These are phyloP conservation scores for Fusarium oligoseptatum DNA, from an alignment of 2,329 filamentous ascomycete species.

Conservation along the genomic window DNA sequence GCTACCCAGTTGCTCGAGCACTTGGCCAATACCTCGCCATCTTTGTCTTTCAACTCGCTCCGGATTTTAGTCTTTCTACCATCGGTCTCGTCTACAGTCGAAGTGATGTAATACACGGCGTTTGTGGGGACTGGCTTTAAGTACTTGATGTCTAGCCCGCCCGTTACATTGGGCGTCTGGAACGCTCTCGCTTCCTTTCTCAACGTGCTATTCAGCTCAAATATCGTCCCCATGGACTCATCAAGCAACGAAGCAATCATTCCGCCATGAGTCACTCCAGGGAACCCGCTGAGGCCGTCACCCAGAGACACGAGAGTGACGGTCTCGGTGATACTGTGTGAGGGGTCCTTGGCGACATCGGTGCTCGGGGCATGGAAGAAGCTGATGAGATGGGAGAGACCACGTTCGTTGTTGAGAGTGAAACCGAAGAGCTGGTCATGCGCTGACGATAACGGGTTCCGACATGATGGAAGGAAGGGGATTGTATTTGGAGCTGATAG, in stretches of 20 bases:
- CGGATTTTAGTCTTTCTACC: slow-evolving; percentile 52
- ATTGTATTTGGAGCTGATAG: slow-evolving; percentile 46
- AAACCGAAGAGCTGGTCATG: slow-evolving; percentile 54
- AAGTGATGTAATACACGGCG: slow-evolving; percentile 48
- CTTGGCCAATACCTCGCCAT: slow-evolving; percentile 48
- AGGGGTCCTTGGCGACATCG: slow-evolving; percentile 40
- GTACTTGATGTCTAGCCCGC: slow-evolving; percentile 52
- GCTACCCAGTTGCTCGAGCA: slow-evolving; percentile 52
- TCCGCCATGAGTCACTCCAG: slow-evolving; percentile 54
- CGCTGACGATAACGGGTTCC: slow-evolving; percentile 45
- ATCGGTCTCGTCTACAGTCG: slow-evolving; percentile 49
- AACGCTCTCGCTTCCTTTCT: slow-evolving; percentile 49
- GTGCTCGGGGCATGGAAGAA: slow-evolving; percentile 49
- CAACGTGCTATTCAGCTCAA: slow-evolving; percentile 53
- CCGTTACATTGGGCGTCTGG: slow-evolving; percentile 51
- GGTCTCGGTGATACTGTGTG: slow-evolving; percentile 46
- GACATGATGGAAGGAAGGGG: slow-evolving; percentile 51
- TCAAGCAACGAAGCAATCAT: slow-evolving; percentile 53
- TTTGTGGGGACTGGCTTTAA: slow-evolving; percentile 49
- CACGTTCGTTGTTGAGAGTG: slow-evolving; percentile 47
- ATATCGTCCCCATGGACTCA: slow-evolving; percentile 53
- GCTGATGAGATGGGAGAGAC: slow-evolving; percentile 52
- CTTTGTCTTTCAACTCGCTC: slow-evolving; percentile 48
- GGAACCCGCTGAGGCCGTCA: slow-evolving; percentile 51
- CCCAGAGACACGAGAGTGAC: slow-evolving; percentile 51